phyloP scores from a whole-genome alignment of 176 grass and related monocot species.

The Rhynchospora pubera region DNA sequence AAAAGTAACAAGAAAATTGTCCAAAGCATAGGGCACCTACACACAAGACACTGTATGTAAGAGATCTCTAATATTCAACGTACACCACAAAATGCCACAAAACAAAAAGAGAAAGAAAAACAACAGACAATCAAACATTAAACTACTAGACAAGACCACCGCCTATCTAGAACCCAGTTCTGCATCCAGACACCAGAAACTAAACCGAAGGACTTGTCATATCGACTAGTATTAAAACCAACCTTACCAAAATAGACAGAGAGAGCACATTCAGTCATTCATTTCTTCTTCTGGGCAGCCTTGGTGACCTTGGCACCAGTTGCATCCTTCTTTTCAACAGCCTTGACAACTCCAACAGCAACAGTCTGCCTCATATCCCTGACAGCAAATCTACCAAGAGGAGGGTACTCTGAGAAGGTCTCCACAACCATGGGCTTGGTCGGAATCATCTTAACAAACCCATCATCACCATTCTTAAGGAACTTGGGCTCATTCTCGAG shows the following conservation, averaged over 20 bases:
- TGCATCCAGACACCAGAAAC: slow-evolving; percentile 31
- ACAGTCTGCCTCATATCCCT: slow-evolving; percentile 27
- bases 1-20: background rate
- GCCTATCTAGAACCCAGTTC: slow-evolving; percentile 38
- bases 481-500: slow-evolving; percentile 24
- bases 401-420: slow-evolving; percentile 23
- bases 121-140: background rate
- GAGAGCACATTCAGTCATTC: background rate
- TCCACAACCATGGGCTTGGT: slow-evolving; percentile 31
- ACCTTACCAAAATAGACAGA: background rate
- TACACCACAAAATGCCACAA: background rate
- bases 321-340: slow-evolving; percentile 27
- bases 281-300: slow-evolving; percentile 39
- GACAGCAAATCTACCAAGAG: slow-evolving; percentile 23
- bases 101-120: background rate
- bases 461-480: slow-evolving; percentile 20
- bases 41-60: background rate
- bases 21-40: background rate
- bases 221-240: background rate
- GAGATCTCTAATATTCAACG: background rate
- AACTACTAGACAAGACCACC: slow-evolving; percentile 16
- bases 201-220: background rate
- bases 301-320: slow-evolving; percentile 35
- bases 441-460: slow-evolving; percentile 30
- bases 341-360: slow-evolving; percentile 17